Conservation (phyloP, 2,329 filamentous ascomycete species). For the Neopestalotiopsis sp. region DNA sequence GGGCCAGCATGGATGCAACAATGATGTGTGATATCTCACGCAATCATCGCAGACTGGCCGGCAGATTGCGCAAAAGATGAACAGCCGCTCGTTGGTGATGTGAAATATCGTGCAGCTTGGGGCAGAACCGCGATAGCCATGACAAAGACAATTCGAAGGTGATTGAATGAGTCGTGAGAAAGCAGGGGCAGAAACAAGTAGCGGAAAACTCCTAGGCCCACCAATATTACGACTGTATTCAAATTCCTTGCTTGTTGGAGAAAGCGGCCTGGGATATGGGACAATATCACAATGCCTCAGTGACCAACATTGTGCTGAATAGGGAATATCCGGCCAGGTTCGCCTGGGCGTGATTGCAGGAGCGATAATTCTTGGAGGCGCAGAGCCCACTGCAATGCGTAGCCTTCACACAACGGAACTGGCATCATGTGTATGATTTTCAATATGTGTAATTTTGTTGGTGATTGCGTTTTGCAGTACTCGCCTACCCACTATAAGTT, state of each 20-base stretch:
- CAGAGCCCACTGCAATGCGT: not conserved
- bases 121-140: not conserved
- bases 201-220: not conserved
- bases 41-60: not conserved
- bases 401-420: not conserved
- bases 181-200: not conserved
- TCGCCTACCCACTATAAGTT: not conserved
- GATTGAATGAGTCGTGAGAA: not conserved
- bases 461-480: not conserved
- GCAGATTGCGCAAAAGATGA: not conserved
- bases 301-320: not conserved
- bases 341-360: not conserved
- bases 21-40: not conserved
- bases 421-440: not conserved
- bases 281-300: too few relatives aligned
- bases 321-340: not conserved
- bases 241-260: not conserved
- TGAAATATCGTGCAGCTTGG: too few relatives aligned
- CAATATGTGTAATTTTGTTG: not conserved
- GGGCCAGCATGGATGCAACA: not conserved
- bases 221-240: not conserved
- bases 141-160: not conserved
- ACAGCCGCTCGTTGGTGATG: too few relatives aligned
- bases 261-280: too few relatives aligned
- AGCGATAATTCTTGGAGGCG: not conserved